Base-by-base conservation (phyloP, 208 protist genomes). In the Trypanosomatidae sp. region DNA sequence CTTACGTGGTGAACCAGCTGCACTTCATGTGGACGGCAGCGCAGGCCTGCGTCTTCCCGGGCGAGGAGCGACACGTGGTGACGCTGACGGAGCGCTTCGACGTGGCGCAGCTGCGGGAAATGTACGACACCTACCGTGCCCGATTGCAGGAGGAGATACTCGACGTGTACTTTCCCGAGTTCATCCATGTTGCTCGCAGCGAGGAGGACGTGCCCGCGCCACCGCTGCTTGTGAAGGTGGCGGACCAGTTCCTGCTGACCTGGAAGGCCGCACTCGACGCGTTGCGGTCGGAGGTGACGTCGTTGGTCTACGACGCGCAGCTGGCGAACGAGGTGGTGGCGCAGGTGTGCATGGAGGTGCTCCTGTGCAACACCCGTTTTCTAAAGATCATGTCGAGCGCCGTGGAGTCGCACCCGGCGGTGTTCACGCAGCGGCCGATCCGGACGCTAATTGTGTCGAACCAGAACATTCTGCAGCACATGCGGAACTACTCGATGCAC, bases 361-460 rank as follows among this genome's bases (percentile, higher is more conserved):
- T 96, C 8, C 71, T 94, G 59, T 88, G 83, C 80, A 96, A 96
- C 70, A 90, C 87, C 13, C 80, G 87, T 8, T 93, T 94, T 49
- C 80, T 92, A 22, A 80, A 71, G 47, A 77, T 81, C 55, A 69
- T 94, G 3, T 77, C 86, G 1, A 52, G 43, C 10, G 77, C 77
- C 0, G 47, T 90, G 1, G 84, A 86, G 55, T 44, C 55, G 6
- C 36, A 72, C 25, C 53, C 70, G 4, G 60, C 77, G 6, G 69
- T n/a, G 22, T 88, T 91, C 30, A 71, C 69, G 8, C 74, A 74
- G 7, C 72, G 83, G 12, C 69, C 87, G 0, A 43, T 91, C 50
- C 78, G 86, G 0, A 82, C 83, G 28, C 64, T 93, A 60, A 80
- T 91, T 47, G 84, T 94, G 17, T 89, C 86, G 12, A 94, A 96